Conservation (phyloP, 768 basidiomycete species). For the Suillus paluster region DNA sequence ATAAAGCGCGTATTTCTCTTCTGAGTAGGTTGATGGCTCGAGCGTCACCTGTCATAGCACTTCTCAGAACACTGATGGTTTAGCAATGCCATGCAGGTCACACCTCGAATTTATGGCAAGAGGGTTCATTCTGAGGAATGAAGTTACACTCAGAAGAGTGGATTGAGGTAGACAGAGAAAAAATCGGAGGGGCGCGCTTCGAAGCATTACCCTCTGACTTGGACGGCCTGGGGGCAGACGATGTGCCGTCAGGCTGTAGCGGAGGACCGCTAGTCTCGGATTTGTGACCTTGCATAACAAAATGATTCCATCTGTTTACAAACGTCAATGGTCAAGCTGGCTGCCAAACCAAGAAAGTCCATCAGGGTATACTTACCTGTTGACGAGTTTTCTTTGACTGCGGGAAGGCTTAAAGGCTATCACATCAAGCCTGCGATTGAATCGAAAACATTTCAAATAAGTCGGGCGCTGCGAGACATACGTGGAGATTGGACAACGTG, state of each 20-base stretch:
- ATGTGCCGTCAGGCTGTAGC: not conserved
- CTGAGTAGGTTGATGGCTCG: slow-evolving; percentile 74
- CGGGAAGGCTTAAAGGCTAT: slow-evolving; percentile 68
- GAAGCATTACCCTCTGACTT: slow-evolving; percentile 8
- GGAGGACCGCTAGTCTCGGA: slow-evolving; percentile 23
- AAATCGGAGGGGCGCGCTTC: slow-evolving; percentile 21
- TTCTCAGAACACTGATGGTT: not conserved
- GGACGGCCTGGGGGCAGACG: not conserved
- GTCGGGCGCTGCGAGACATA: not conserved
- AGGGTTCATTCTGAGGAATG: slow-evolving; percentile 26
- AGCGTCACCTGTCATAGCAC: slow-evolving; percentile 59
- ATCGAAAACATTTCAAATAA: not conserved
- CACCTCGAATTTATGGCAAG: slow-evolving; percentile 67
- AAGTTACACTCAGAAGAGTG: slow-evolving; percentile 58
- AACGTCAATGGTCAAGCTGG: not conserved
- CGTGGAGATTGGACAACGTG: slow-evolving; percentile 40
- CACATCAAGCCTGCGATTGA: slow-evolving; percentile 61
- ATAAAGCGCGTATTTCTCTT: slow-evolving; percentile 83
- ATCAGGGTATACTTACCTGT: slow-evolving; percentile 50
- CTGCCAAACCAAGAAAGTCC: not conserved
- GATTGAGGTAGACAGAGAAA: slow-evolving; percentile 51
- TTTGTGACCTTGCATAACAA: slow-evolving; percentile 51
- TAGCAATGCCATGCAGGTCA: slow-evolving; percentile 8
- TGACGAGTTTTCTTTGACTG: slow-evolving; percentile 75
- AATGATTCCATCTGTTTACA: slow-evolving; percentile 70